Base-by-base conservation (phyloP, 169 alveolate genomes). In the Cryptosporidium muris region DNA sequence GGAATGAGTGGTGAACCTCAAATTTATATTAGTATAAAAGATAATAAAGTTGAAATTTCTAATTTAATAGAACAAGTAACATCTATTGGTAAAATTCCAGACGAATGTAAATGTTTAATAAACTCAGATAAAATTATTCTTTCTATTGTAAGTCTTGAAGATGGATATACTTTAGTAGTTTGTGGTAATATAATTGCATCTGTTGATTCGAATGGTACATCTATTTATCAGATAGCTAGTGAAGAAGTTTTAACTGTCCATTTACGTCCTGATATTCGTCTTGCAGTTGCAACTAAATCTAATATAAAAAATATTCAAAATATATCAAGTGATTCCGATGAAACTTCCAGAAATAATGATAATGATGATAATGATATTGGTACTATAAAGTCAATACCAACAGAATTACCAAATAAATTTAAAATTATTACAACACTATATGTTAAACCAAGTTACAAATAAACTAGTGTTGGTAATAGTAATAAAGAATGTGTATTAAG, bases 261-360 rank as follows among this genome's bases (percentile, higher is more conserved):
- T 51, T 74, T 58, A 66, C 54, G 85, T 58, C 54, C 85, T 8
- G 85, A 74, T 74, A 58, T 74, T 25, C 85, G 85, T 74, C 43
- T 74, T 43, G 85, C 85, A 2, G 74, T 60, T 8, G 85, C 85
- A 36, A 74, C 63, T 14, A 58, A 66, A 43, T 54, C 45, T 25
- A 25, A 25, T 25, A 0, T 25, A 25, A 25, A 25, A 25, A 0
- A 25, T 0, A 25, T 25, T 25, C 25, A 25, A 25, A 25, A 25
- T 25, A 25, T 25, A 25, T 25, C 25, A 25, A 25, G 25, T 25
- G 25, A 25, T 25, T 25, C 25, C 25, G 25, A 25, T 25, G 85
- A 74, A 58, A 74, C 85, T 42, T 54, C 85, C 2, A 74, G 14
- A 42, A 68, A 54, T 74, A 68, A 74, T 5, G 74, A 54, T 9